A percentile compares a stretch with the other conserved stretches of the same genome.
Evolutionary conservation across 148 eudicot genomes (phyloP).

Genomic region (Amaranthus hypochondriacus): DNA sequence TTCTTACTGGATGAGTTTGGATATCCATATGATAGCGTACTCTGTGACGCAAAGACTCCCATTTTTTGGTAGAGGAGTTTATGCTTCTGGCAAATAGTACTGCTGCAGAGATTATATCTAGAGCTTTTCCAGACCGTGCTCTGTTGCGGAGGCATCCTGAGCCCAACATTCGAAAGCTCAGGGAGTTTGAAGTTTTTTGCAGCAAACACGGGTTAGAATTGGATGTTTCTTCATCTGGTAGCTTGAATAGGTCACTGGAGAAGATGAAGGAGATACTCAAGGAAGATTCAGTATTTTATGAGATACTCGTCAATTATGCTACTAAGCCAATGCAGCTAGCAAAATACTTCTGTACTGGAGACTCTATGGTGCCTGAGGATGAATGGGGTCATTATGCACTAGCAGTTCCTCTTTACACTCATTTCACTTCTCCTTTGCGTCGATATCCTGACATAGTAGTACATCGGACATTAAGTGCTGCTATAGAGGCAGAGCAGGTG

Average conservation of each 20-base stretch:
- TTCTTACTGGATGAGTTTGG: conserved; percentile 75
- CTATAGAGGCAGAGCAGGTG: conserved; percentile 68
- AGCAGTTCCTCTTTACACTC: conserved; percentile 84
- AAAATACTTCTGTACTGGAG: conserved; percentile 75
- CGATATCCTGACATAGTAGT: conserved; percentile 88
- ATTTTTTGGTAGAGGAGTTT: conserved; percentile 81
- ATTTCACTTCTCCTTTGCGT: conserved; percentile 90
- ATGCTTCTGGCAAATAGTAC: conserved; percentile 93
- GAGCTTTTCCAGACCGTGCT: conserved; percentile 70
- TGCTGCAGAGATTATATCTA: conserved; percentile 74
- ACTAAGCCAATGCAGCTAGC: conserved; percentile 90
- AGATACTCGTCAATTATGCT: conserved; percentile 73
- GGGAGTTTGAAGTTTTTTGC: conserved; percentile 73
- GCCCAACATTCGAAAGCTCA: conserved; percentile 71
- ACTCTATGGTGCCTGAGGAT: conserved; percentile 39
- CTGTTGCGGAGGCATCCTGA: conserved; percentile 86
- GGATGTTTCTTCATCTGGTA: conserved; percentile 66
- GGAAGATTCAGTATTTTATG: conserved; percentile 61
- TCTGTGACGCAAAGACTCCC: conserved; percentile 57
- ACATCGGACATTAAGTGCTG: conserved; percentile 70
- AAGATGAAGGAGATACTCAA: conserved; percentile 53
- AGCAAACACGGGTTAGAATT: conserved; percentile 66
- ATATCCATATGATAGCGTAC: conserved; percentile 55
- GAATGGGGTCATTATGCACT: conserved; percentile 85
- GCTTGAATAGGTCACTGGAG: conserved; percentile 56